Base-by-base conservation (phyloP, 2,329 filamentous ascomycete genomes). In the Sarocladium strictum region DNA sequence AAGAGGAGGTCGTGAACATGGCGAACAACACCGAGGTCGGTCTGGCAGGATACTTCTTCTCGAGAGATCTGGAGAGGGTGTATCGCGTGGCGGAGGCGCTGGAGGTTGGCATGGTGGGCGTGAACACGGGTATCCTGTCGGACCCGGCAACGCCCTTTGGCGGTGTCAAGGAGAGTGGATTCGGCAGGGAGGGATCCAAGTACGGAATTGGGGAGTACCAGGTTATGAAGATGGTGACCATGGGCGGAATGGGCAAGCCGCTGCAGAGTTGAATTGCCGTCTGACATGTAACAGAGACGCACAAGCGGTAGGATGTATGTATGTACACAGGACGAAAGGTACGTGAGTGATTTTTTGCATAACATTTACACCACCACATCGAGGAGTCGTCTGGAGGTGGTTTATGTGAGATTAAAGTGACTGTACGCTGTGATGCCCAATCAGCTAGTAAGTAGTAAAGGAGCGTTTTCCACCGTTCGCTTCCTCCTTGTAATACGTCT, bases 41-140 rank as follows among this genome's bases (percentile, higher is more conserved):
- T 1, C 78, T 99, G 33, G 94, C 93, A 0, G 93, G 90, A 1
- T 97, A 97, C 74, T 96, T 99, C 76, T 97, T 90, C 77, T 91
- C 82, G 5, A 71, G 73, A 51, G 80, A 88, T 63, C 58, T 87
- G 12, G 74, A 79, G 63, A 72, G 85, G 6, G 77, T 83, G 26
- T 73, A 76, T 61, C 76, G 85, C 49, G 79, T 89, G 0, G 81
- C 84, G 0, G 85, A 89, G 71, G 77, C 78, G 15, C 73, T 95
- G 37, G 87, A 95, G 67, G 88, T 93, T 1, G 90, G 90, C 53
- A 95, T 95, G 90, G 83, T 95, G 1, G 90, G 89, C 54, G 83
- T 92, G 57, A 93, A 93, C 70, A 91, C 87, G 1, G 89, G 89
- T 26, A 62, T 86, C 52, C 79, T 84, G 58, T 82, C 79, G 2